Percentiles rank a stretch among this genome's conserved stretches.
These are phyloP conservation scores for Berberis vulgaris DNA, from an alignment of 164 flowering plant species.

Conservation along the genomic window DNA sequence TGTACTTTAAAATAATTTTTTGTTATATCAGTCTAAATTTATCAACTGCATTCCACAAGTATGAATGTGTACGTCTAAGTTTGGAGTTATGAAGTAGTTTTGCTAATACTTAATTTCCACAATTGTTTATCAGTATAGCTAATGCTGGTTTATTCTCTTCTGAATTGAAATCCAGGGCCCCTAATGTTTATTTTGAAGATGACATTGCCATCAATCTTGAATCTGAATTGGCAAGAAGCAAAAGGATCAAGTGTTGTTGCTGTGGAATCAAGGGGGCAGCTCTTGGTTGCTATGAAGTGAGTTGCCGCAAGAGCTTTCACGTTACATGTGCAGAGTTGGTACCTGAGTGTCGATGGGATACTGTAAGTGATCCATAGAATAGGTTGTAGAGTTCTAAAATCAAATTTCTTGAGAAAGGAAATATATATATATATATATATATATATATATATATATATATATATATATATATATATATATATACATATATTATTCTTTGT, in stretches of 20 bases:
- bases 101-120: too few relatives aligned
- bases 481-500: too few relatives aligned
- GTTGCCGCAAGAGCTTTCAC: constrained; percentile 90
- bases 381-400: not conserved
- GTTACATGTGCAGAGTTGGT: constrained; percentile 76
- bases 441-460: too few relatives aligned
- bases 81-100: too few relatives aligned
- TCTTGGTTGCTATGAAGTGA: constrained; percentile 86
- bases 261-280: constrained; percentile 95
- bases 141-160: not conserved
- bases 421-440: too few relatives aligned
- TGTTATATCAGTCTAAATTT: too few relatives aligned
- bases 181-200: constrained; percentile 79
- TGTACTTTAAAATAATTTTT: too few relatives aligned
- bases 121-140: too few relatives aligned
- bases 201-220: constrained; percentile 72
- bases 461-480: too few relatives aligned
- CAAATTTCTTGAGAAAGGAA: not conserved
- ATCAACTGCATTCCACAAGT: too few relatives aligned
- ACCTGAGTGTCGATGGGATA: constrained; percentile 81
- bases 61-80: too few relatives aligned
- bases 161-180: constrained; percentile 64
- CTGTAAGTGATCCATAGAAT: constrained; percentile 36
- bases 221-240: constrained; percentile 70
- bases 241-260: constrained; percentile 62